phyloP scores from a whole-genome alignment of 257 asterid genomes.

The Eucommia ulmoides region DNA sequence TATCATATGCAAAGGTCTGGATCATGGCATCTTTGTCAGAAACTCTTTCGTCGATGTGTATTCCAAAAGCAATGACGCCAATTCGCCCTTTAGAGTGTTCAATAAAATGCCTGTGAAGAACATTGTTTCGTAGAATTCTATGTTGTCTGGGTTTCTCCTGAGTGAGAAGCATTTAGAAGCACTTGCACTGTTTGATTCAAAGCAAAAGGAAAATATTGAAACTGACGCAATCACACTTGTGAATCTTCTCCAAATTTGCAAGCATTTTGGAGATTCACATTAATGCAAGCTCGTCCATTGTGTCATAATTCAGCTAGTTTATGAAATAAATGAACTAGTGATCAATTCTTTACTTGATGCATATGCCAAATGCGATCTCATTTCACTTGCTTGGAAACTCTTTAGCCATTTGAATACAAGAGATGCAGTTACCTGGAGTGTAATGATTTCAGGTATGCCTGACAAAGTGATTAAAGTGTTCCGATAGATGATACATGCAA shows the following conservation, averaged over 20 bases:
- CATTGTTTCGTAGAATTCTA: slow-evolving; percentile 69
- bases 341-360: slow-evolving; percentile 68
- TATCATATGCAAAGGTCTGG: slow-evolving; percentile 40
- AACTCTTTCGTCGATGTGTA: slow-evolving; percentile 73
- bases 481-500: slow-evolving; percentile 33
- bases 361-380: slow-evolving; percentile 62
- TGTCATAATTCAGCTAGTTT: slow-evolving; percentile 35
- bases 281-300: slow-evolving; percentile 59
- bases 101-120: slow-evolving; percentile 44
- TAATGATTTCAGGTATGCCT: slow-evolving; percentile 87
- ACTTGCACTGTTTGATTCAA: slow-evolving; percentile 34
- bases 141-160: slow-evolving; percentile 61
- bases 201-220: slow-evolving; percentile 36
- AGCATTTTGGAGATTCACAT: slow-evolving; percentile 30
- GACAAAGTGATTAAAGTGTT: slow-evolving; percentile 58
- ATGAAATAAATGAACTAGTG: slow-evolving; percentile 50
- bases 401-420: slow-evolving; percentile 39
- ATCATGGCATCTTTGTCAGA: slow-evolving; percentile 51
- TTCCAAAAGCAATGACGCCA: slow-evolving; percentile 59
- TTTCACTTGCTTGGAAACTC: slow-evolving; percentile 38
- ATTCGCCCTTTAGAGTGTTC: slow-evolving; percentile 47
- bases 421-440: slow-evolving; percentile 80
- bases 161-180: slow-evolving; percentile 48
- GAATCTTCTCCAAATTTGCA: slow-evolving; percentile 57
- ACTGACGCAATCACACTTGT: slow-evolving; percentile 77